Evolutionary conservation across 306 rosid species (phyloP).

Genomic region (Psophocarpus tetragonolobus): DNA sequence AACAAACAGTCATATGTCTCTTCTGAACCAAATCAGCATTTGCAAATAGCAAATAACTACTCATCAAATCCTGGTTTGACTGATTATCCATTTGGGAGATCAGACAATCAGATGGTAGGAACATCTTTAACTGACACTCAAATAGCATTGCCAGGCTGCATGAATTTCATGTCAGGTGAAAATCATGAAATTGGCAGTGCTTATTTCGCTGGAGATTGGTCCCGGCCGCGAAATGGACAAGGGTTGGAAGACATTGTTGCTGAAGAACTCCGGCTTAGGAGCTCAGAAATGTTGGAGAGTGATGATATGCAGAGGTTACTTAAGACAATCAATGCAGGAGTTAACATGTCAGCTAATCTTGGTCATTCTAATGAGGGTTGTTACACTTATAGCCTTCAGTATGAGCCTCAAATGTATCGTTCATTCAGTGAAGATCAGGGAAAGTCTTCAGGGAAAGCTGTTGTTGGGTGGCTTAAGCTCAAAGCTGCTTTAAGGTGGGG

Average conservation of each 20-base stretch:
- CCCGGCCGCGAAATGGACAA: constrained; percentile 53
- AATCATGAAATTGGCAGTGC: constrained; percentile 46
- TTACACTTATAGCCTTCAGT: constrained; percentile 54
- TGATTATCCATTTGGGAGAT: constrained; percentile 50
- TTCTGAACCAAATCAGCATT: constrained; percentile 42
- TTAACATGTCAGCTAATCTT: constrained; percentile 42
- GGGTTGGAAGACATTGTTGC: constrained; percentile 76
- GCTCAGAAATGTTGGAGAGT: constrained; percentile 79
- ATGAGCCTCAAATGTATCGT: constrained; percentile 59
- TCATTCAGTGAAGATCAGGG: constrained; percentile 46
- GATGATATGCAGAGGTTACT: constrained; percentile 86
- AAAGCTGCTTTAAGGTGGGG: constrained; percentile 97
- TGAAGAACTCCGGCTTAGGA: constrained; percentile 74
- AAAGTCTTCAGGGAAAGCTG: constrained; percentile 72
- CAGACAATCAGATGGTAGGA: constrained; percentile 42
- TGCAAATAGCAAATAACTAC: constrained; percentile 42
- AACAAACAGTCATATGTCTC: constrained; percentile 46
- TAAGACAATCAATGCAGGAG: constrained; percentile 57
- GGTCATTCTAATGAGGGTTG: constrained; percentile 54
- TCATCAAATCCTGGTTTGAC: constrained; percentile 40
- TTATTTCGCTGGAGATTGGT: constrained; percentile 61
- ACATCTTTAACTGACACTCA: constrained; percentile 47
- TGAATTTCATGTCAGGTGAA: constrained; percentile 47
- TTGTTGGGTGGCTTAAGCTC: constrained; percentile 91
- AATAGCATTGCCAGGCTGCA: constrained; percentile 41